Conservation (phyloP, 805 yeast genomes). For the Metschnikowia lochheadii region DNA sequence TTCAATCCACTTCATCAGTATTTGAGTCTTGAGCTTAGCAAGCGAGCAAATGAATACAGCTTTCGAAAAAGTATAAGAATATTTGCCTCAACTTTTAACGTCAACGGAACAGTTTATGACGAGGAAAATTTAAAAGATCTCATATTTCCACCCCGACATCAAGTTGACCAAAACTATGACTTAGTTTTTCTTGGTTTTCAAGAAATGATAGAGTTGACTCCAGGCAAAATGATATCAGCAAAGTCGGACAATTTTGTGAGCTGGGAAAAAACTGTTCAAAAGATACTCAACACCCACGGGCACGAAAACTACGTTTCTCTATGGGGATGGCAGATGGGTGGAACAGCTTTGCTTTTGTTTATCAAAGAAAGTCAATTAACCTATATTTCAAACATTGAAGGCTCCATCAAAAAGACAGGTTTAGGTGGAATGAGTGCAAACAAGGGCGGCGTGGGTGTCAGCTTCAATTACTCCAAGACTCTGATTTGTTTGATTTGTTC, state of each 20-base stretch:
- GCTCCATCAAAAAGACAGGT: conserved; percentile 84
- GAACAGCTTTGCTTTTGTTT: conserved; percentile 69
- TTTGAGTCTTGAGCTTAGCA: conserved; percentile 39
- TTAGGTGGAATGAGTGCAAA: conserved; percentile 85
- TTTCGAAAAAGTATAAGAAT: conserved; percentile 38
- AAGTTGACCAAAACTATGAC: conserved; percentile 48
- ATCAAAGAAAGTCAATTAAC: conserved; percentile 50
- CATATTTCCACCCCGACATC: conserved; percentile 40
- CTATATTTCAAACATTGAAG: conserved; percentile 58
- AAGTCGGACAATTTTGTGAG: conserved; percentile 56
- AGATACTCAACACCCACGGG: conserved; percentile 37
- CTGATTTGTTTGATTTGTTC: conserved; percentile 76
- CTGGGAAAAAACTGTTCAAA: conserved; percentile 65
- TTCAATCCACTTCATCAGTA: conserved; percentile 55
- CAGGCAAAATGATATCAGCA: conserved; percentile 77
- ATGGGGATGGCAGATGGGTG: conserved; percentile 83
- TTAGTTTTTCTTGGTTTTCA: conserved; percentile 80
- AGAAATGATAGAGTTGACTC: conserved; percentile 78
- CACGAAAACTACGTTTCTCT: conserved; percentile 50
- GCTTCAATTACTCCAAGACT: conserved; percentile 62
- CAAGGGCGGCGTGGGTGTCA: conserved; percentile 75
- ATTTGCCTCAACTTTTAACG: conserved; percentile 52
- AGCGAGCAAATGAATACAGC: conserved; percentile 37
- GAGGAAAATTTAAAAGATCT: conserved; percentile 42
- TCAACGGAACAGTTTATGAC: conserved; percentile 43